Percentiles rank a stretch among this genome's conserved stretches.
Conservation (phyloP, 192 early-diverging fungal genomes). For the Powellomyces hirtus region DNA sequence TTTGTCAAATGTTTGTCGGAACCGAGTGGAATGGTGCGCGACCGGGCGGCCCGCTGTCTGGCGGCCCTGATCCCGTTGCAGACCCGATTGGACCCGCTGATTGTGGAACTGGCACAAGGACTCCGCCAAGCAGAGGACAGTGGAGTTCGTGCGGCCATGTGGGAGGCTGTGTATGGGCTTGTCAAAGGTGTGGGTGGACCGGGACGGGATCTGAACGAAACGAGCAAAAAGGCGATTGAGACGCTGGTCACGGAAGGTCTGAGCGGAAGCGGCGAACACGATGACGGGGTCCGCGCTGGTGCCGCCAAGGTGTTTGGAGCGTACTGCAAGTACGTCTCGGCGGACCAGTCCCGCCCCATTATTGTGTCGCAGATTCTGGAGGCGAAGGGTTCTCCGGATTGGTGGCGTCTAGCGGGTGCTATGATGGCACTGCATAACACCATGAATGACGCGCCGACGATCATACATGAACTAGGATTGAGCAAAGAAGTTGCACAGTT, state of each 20-base stretch:
- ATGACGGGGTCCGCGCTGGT: constrained; percentile 51
- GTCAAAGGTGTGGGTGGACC: constrained; percentile 49
- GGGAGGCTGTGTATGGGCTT: constrained; percentile 70
- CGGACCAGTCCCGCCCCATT: constrained; percentile 47
- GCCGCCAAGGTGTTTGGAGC: constrained; percentile 63
- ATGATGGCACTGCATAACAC: constrained; percentile 50
- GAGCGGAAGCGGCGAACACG: constrained; percentile 46
- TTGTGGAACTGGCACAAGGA: constrained; percentile 69
- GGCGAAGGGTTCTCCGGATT: constrained; percentile 5
- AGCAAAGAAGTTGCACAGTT: neutral
- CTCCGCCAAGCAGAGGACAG: constrained; percentile 61
- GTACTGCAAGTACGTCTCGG: constrained; percentile 51
- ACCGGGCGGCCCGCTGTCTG: constrained; percentile 77
- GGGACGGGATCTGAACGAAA: constrained; percentile 58
- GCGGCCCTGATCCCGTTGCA: constrained; percentile 69
- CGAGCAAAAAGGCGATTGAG: constrained; percentile 58
- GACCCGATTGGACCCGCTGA: constrained; percentile 73
- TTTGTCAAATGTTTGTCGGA: constrained; percentile 90
- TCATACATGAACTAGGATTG: constrained; percentile 38
- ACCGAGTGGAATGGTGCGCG: constrained; percentile 68
- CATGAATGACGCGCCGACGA: constrained; percentile 42
- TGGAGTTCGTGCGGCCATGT: constrained; percentile 65
- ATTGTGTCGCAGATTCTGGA: constrained; percentile 41
- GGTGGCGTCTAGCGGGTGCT: constrained; percentile 36
- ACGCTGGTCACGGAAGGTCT: constrained; percentile 61